A percentile compares a stretch with the other conserved stretches of the same genome.
These are phyloP conservation scores for Esteya vermicola DNA, from an alignment of 2,329 filamentous ascomycete species.

Conservation along the genomic window DNA sequence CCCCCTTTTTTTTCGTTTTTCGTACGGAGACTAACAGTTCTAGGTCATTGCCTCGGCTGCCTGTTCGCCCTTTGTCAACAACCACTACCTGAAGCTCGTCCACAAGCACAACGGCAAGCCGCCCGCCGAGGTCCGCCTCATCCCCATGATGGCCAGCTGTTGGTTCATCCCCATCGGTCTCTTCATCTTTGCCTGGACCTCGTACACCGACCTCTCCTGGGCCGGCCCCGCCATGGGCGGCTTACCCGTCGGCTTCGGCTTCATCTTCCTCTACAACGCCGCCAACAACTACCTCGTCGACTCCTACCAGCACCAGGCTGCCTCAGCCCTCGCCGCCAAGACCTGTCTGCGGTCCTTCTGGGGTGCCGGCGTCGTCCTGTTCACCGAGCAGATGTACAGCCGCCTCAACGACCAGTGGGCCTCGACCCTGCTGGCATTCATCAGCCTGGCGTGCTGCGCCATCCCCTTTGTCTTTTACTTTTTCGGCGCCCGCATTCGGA, in stretches of 20 bases:
- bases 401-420: slow-evolving; percentile 66
- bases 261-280: slow-evolving; percentile 73
- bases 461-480: slow-evolving; percentile 77
- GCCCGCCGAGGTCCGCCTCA: slow-evolving; percentile 62
- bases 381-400: slow-evolving; percentile 69
- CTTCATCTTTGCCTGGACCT: slow-evolving; percentile 38
- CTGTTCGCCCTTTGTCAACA: slow-evolving; percentile 63
- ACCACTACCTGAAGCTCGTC: slow-evolving; percentile 57
- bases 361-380: slow-evolving; percentile 64
- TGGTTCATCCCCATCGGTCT: slow-evolving; percentile 52
- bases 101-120: slow-evolving; percentile 54
- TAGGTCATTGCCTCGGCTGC: slow-evolving; percentile 44
- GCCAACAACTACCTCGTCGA: slow-evolving; percentile 61
- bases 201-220: slow-evolving; percentile 52
- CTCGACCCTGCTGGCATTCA: slow-evolving; percentile 54
- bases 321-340: slow-evolving; percentile 69
- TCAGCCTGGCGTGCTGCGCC: slow-evolving; percentile 62
- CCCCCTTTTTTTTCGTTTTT: neutral
- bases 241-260: slow-evolving; percentile 61
- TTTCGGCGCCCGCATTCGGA: slow-evolving; percentile 58
- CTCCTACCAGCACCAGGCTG: slow-evolving; percentile 56
- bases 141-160: slow-evolving; percentile 70
- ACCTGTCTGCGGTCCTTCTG: slow-evolving; percentile 68
- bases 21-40: neutral
- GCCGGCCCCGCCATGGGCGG: slow-evolving; percentile 59